phyloP scores from a whole-genome alignment of 1,139 yeast genomes.

The Blastobotrys serpentis region DNA sequence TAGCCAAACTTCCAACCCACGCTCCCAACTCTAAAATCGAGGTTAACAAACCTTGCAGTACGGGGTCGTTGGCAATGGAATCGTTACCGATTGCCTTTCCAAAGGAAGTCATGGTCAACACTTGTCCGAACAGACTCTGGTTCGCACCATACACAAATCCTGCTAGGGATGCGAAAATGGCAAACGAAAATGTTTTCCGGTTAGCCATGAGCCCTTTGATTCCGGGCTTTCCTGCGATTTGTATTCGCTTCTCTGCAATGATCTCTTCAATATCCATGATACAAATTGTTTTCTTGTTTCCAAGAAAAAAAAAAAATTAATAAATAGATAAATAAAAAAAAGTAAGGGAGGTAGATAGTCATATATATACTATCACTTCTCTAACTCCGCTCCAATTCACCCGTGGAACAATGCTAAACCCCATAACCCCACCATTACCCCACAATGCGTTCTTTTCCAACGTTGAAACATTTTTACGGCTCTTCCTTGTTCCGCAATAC shows the following conservation, averaged over 20 bases:
- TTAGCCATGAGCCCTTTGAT: conserved; percentile 38
- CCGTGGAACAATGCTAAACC: neutral
- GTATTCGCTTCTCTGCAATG: conserved; percentile 13
- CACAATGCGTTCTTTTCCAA: too few relatives aligned
- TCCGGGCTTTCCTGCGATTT: conserved; percentile 13
- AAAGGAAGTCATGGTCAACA: conserved; percentile 54
- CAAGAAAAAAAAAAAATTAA: too few relatives aligned
- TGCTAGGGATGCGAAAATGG: conserved; percentile 31
- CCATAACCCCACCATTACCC: neutral
- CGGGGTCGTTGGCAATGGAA: conserved; percentile 45
- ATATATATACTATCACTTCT: too few relatives aligned
- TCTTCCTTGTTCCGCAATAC: too few relatives aligned
- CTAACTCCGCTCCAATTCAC: too few relatives aligned
- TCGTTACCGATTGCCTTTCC: conserved; percentile 46
- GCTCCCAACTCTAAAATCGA: conserved; percentile 36
- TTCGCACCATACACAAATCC: conserved; percentile 32
- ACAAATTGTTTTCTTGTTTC: too few relatives aligned
- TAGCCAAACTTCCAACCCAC: conserved; percentile 32
- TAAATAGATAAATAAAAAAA: too few relatives aligned
- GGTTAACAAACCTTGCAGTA: conserved; percentile 27
- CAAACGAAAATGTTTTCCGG: conserved; percentile 27
- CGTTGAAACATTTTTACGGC: too few relatives aligned
- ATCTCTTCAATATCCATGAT: conserved; percentile 9
- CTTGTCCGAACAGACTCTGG: conserved; percentile 58
- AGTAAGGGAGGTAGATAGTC: too few relatives aligned